Conservation (phyloP, 2,329 filamentous ascomycete genomes). For the Ascochyta rabiei region DNA sequence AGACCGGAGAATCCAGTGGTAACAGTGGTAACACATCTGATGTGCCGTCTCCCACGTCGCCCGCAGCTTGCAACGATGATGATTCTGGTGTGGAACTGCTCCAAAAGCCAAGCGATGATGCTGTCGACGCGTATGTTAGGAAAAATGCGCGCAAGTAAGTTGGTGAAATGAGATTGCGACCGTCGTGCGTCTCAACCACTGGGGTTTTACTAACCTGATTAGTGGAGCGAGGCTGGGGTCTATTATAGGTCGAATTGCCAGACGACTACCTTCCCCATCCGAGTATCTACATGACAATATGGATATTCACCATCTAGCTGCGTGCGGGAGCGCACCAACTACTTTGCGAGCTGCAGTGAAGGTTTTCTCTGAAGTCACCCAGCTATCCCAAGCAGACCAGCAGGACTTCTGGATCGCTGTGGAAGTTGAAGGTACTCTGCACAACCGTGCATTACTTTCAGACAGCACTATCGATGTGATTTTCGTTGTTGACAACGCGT, state of each 20-base stretch:
- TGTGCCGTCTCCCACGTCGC: background rate
- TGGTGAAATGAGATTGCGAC: background rate
- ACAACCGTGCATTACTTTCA: slow-evolving; percentile 26
- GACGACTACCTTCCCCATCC: slow-evolving; percentile 25
- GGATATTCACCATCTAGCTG: background rate
- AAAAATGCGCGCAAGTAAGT: slow-evolving; percentile 27
- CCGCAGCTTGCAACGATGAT: background rate
- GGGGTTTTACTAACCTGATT: background rate
- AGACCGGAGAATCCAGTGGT: slow-evolving; percentile 21
- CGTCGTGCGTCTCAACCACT: background rate
- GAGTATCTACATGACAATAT: slow-evolving; percentile 14
- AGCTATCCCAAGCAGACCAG: slow-evolving; percentile 23
- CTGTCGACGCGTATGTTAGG: slow-evolving; percentile 20
- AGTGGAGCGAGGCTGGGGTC: slow-evolving; percentile 24
- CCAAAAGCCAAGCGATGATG: slow-evolving; percentile 13
- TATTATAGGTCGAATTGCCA: slow-evolving; percentile 21
- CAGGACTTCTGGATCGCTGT: slow-evolving; percentile 41
- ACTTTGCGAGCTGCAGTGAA: slow-evolving; percentile 30
- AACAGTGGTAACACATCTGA: slow-evolving; percentile 14
- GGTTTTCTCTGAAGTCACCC: slow-evolving; percentile 28
- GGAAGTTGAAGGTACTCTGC: slow-evolving; percentile 37
- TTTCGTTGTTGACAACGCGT: slow-evolving; percentile 49
- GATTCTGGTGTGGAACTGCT: background rate
- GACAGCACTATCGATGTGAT: slow-evolving; percentile 40
- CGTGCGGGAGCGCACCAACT: slow-evolving; percentile 15